phyloP scores from a whole-genome alignment of 805 yeast species.

The Myxozyma geophila region DNA sequence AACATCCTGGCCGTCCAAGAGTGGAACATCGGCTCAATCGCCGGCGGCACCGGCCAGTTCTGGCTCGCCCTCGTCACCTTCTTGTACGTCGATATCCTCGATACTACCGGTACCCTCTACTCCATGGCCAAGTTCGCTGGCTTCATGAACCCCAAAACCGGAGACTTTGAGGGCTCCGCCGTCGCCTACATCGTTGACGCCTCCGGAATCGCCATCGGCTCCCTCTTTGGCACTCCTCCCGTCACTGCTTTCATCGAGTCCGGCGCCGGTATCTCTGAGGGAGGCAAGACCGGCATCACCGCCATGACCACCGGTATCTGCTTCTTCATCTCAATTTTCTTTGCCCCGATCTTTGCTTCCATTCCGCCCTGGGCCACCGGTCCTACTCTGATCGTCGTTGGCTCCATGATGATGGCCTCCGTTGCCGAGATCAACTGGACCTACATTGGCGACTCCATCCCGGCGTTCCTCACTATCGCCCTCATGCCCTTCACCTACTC shows the following conservation, averaged over 20 bases:
- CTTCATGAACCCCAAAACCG: slow-evolving; percentile 31
- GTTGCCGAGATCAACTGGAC: slow-evolving; percentile 36
- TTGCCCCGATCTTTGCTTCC: slow-evolving; percentile 38
- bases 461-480: slow-evolving; percentile 38
- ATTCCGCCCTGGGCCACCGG: slow-evolving; percentile 40
- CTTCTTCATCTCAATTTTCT: slow-evolving; percentile 37
- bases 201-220: slow-evolving; percentile 33
- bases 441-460: slow-evolving; percentile 36
- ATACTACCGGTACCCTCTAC: slow-evolving; percentile 38
- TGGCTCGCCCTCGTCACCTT: slow-evolving; percentile 38
- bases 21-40: slow-evolving; percentile 31
- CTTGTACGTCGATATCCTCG: slow-evolving; percentile 38
- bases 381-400: slow-evolving; percentile 36
- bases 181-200: slow-evolving; percentile 38
- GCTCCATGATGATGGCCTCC: slow-evolving; percentile 37
- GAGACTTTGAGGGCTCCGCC: slow-evolving; percentile 39
- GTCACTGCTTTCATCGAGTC: slow-evolving; percentile 39
- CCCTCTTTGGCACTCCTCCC: slow-evolving; percentile 37
- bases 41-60: slow-evolving; percentile 36
- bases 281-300: slow-evolving; percentile 37
- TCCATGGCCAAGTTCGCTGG: slow-evolving; percentile 39
- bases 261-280: slow-evolving; percentile 39
- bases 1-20: slow-evolving; percentile 33
- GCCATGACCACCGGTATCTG: slow-evolving; percentile 36
- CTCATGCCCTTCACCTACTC: slow-evolving; percentile 39